Base-by-base conservation (phyloP, 108 stramenopile species). In the Skeletonema menzelii region DNA sequence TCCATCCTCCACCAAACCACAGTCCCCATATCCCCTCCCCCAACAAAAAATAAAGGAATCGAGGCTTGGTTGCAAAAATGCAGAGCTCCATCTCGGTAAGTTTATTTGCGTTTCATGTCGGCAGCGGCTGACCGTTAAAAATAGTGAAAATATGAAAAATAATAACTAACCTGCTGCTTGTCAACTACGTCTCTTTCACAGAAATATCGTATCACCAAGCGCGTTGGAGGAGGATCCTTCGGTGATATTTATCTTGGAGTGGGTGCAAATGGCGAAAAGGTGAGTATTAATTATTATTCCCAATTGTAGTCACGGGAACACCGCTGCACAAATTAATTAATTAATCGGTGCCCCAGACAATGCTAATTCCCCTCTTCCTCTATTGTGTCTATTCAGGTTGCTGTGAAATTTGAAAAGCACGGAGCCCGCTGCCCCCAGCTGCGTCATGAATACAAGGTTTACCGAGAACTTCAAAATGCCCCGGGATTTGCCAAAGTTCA, bases 401-500 rank as follows among this genome's bases (percentile, higher is more conserved):
- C 97, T 77, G 93, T 97, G 65, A 88, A 95, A 72, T 94, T 96
- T 63, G 96, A 95, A 84, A 96, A 96, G 84, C 95, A 96, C 63
- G 86, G 86, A n/a, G 86, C 86, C 22, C 82, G 86, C 58, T 95
- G 95, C 69, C 99, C 99, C 22, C 99, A 99, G 90, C 95, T 99
- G 32, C 93, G 98, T 73, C 98, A 99, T 82, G 99, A 99, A 73
- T 97, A 97, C 79, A 99, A 99, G 85, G 98, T 99, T 32, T 99
- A 99, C 88, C 95, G 98, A 60, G 97, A 98, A 72, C 90, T 99
- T 47, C 97, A 98, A 76, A 94, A 94, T 80, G 95, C 95, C 26
- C 95, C 95, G 19, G 95, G 95, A 40, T 96, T 96, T 59, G 95
- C 96, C 69, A 95, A 98, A 75, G 97, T 99, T 42, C 95, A 97